Evolutionary conservation across 2,329 filamentous ascomycete species (phyloP).

Genomic region (Tolypocladium pustulatum): DNA sequence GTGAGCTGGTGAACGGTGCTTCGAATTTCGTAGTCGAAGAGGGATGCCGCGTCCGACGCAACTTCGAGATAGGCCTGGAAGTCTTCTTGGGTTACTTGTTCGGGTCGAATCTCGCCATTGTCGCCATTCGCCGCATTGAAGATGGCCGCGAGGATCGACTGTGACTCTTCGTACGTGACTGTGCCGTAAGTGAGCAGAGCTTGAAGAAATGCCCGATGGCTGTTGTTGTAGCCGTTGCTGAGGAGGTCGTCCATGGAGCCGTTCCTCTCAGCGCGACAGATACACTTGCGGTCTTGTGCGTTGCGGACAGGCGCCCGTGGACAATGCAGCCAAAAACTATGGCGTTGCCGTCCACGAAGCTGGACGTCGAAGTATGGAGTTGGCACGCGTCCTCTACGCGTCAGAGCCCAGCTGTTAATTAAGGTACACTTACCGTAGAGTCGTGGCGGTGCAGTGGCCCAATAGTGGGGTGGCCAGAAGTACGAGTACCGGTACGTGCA

Average conservation of each 20-base stretch:
- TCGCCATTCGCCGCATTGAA: conserved; percentile 41
- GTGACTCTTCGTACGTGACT: conserved; percentile 65
- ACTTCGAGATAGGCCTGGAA: conserved; percentile 59
- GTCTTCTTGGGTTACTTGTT: conserved; percentile 57
- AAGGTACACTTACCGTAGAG: too few relatives aligned
- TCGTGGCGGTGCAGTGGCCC: conserved; percentile 7
- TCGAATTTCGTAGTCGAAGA: conserved; percentile 82
- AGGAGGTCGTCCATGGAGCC: conserved; percentile 16
- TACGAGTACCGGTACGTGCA: too few relatives aligned
- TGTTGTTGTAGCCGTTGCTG: conserved; percentile 38
- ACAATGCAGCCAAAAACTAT: not conserved
- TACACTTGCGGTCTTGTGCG: not conserved
- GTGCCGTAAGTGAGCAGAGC: conserved; percentile 70
- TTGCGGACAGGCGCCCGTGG: not conserved
- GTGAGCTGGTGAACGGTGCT: conserved; percentile 58
- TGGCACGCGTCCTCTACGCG: conserved; percentile 1
- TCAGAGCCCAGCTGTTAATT: not conserved
- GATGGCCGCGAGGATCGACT: conserved; percentile 67
- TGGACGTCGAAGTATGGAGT: not conserved
- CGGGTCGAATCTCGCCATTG: conserved; percentile 33
- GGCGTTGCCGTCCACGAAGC: not conserved
- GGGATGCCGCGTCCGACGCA: conserved; percentile 62
- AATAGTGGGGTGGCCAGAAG: not conserved
- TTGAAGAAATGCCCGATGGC: conserved; percentile 83
- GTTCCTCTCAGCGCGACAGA: not conserved